Base-by-base conservation (phyloP, 805 yeast genomes). In the Metschnikowia arizonensis region DNA sequence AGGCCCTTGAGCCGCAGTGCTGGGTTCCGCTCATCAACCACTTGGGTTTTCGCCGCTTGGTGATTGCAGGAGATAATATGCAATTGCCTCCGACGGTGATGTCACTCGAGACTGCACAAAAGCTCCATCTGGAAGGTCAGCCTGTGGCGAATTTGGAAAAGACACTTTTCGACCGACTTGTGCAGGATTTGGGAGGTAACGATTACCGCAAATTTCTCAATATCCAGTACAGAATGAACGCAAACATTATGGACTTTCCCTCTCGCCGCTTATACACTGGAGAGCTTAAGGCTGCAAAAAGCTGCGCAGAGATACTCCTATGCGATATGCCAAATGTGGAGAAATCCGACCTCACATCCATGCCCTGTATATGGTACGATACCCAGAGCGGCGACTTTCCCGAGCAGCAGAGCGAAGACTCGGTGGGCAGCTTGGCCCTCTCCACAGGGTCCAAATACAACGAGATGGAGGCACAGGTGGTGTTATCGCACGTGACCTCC, bases 71-170 rank as follows among this genome's bases (percentile, higher is more conserved):
- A 42, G 99, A 91, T 60, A 85, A 90, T 58, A 81, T 81, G 66
- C 99, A 91, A 63, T 69, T 91, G 26, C 91, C 98, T 0, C 97
- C 99, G 2, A 88, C 96, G 0, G 76, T 91, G 12, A 89, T 89
- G 57, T 72, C 84, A 0, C 54, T 55, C 15, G 64, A 62, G 33
- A 61, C 58, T 17, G 58, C 56, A 3, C 52, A 25, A 7, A 23
- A 30, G 15, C 42, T 48, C 14, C 35, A 47, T 14, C 24, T 42
- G 18, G 44, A 46, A 15, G 50, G 57, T 12, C 53, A 49, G 66
- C 65, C 43, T 64, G 69, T 75, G 2, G 75, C 76, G 28, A 63
- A 68, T 28, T 66, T 91, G 37, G 82, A 80, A 42, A 65, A 65
- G 3, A 90, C 98, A 0, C 62, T 93, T 10, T 91, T 91, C 62